Base-by-base conservation (phyloP, 1,284 basidiomycete genomes). In the Irpex sp. region DNA sequence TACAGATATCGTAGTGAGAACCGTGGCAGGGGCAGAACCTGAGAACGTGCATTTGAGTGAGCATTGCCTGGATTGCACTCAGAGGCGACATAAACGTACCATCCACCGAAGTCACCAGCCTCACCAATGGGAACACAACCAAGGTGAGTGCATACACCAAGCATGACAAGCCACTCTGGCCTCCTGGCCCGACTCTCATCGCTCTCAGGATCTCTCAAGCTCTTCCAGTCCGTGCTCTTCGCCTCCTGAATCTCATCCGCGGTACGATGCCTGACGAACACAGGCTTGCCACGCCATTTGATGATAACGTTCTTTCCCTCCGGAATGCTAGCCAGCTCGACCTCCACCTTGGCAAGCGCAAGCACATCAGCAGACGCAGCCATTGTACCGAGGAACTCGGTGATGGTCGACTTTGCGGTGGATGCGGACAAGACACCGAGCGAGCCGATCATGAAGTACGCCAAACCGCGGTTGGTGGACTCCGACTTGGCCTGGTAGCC, bases 221-320 rank as follows among this genome's bases (percentile, higher is more conserved):
- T 72, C 83, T 93, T 93, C 87, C 96, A 88, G 78, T 98, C 90
- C 62, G 88, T 82, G 59, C 77, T 72, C 78, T 94, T 90, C 63
- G 97, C 97, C 82, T 99, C 97, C 67, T 95, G 87, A 71, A 99
- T 95, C 83, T 99, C 97, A 62, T 84, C 85, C 63, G 84, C 75
- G 31, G 97, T 99, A 72, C 97, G 89, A 83, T 99, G 97, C 70
- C 97, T 90, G 76, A 99, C 94, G 83, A 99, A 99, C 64, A 99
- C 97, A 69, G 97, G 97, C 86, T 99, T 99, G 76, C 97, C 97
- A 76, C 97, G 93, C 97, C 97, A 99, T 82, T 97, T 97, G 82
- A 97, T 94, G 77, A 97, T 90, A 70, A 94, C 93, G 76, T 95
- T 95, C 88, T 97, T 96, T 79, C 97, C 97, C 84, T 98, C 94